Conservation (phyloP, 2,329 filamentous ascomycete species). For the Monilinia vaccinii-corymbosi region DNA sequence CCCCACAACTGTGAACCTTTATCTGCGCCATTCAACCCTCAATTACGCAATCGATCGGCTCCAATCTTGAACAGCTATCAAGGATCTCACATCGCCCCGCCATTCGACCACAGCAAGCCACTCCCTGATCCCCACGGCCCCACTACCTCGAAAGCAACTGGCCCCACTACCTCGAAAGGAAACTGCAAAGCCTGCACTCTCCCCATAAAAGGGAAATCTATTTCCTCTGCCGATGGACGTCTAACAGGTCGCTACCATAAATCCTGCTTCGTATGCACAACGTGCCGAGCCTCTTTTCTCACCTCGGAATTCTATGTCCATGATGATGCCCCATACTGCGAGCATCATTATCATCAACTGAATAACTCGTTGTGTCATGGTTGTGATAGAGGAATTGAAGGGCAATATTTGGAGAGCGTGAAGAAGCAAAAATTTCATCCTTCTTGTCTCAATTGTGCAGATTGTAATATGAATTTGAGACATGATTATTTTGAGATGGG, state of each 20-base stretch:
- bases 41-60: background rate
- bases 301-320: slow-evolving; percentile 91
- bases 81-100: slow-evolving; percentile 12
- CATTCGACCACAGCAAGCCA: background rate
- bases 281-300: slow-evolving; percentile 70
- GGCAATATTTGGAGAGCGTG: slow-evolving; percentile 84
- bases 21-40: background rate
- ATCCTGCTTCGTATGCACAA: slow-evolving; percentile 84
- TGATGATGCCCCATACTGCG: slow-evolving; percentile 79
- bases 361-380: slow-evolving; percentile 78
- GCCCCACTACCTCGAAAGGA: slow-evolving; percentile 35
- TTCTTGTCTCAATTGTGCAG: slow-evolving; percentile 73
- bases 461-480: slow-evolving; percentile 63
- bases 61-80: slow-evolving; percentile 8
- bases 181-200: slow-evolving; percentile 76
- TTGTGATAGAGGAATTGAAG: slow-evolving; percentile 83
- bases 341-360: slow-evolving; percentile 82
- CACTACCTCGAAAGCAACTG: background rate
- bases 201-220: slow-evolving; percentile 78
- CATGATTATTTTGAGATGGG: slow-evolving; percentile 90
- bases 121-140: background rate
- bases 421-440: slow-evolving; percentile 71
- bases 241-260: slow-evolving; percentile 93
- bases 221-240: slow-evolving; percentile 87
- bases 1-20: background rate